phyloP scores from a whole-genome alignment of 495 filamentous ascomycete genomes.

The Wilcoxina mikolae region DNA sequence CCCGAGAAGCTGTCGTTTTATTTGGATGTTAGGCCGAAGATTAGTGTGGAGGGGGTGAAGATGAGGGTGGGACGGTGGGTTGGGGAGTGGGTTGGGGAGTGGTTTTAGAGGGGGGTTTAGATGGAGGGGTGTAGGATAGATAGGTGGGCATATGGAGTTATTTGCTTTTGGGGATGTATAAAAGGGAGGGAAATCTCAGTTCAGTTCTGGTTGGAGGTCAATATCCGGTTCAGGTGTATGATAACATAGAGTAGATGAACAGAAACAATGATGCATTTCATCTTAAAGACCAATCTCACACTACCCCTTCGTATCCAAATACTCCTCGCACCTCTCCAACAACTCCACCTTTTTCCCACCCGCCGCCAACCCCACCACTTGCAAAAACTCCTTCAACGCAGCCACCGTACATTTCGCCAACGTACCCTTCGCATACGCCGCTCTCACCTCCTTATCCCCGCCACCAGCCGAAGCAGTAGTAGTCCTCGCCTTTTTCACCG shows the following conservation, averaged over 20 bases:
- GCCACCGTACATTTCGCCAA: slow-evolving; percentile 51
- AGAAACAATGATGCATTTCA: not conserved
- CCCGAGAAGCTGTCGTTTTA: slow-evolving; percentile 72
- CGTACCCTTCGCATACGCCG: slow-evolving; percentile 42
- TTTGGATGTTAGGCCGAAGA: slow-evolving; percentile 84
- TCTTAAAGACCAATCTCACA: not conserved
- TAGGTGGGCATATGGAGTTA: not conserved
- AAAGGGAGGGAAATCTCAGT: not conserved
- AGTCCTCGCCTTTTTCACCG: slow-evolving; percentile 39
- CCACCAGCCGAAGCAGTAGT: slow-evolving; percentile 10
- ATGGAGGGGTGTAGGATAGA: slow-evolving; percentile 6
- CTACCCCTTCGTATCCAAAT: slow-evolving; percentile 45
- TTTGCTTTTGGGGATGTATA: not conserved
- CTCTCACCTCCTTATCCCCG: slow-evolving; percentile 44
- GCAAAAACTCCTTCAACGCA: slow-evolving; percentile 53
- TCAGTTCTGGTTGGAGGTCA: not conserved
- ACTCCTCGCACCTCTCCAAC: slow-evolving; percentile 61
- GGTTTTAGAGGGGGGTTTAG: slow-evolving; percentile 31
- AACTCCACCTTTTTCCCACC: slow-evolving; percentile 66
- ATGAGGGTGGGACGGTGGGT: slow-evolving; percentile 57
- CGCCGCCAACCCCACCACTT: slow-evolving; percentile 43
- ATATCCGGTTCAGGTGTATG: not conserved
- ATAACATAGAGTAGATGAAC: not conserved
- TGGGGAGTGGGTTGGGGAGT: slow-evolving; percentile 45
- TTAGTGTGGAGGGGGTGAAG: slow-evolving; percentile 74